Conservation (phyloP, 306 rosid genomes). For the Dicorynia guianensis region DNA sequence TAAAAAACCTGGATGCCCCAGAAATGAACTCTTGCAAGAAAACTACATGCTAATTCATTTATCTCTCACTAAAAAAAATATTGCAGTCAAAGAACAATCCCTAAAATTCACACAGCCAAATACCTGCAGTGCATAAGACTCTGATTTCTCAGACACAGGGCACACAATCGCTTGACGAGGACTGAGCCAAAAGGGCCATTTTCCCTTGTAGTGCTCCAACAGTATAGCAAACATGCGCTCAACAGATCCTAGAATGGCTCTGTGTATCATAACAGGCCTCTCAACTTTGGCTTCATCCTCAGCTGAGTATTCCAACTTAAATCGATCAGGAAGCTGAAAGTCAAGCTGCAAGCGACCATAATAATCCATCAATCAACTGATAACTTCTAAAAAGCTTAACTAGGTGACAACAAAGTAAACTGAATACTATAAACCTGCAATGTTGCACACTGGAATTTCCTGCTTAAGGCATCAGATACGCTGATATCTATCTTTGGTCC, state of each 20-base stretch:
- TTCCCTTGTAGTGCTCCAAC: conserved; percentile 94
- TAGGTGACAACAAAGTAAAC: conserved; percentile 20
- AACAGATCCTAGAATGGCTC: conserved; percentile 93
- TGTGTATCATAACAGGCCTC: conserved; percentile 92
- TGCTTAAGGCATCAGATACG: conserved; percentile 87
- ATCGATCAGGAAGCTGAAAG: conserved; percentile 93
- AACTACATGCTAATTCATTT: conserved; percentile 37
- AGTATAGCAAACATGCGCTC: conserved; percentile 94
- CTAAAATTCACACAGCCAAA: conserved; percentile 24
- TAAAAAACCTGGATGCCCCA: conserved; percentile 1
- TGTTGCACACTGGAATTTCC: conserved; percentile 96
- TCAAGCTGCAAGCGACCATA: conserved; percentile 83
- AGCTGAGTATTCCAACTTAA: conserved; percentile 86
- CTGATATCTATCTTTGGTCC: conserved; percentile 96
- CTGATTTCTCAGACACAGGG: conserved; percentile 90
- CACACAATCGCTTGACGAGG: conserved; percentile 96
- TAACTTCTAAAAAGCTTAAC: conserved; percentile 18
- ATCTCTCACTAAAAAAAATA: conserved; percentile 42
- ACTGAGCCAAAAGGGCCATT: conserved; percentile 99
- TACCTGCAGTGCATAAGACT: conserved; percentile 78
- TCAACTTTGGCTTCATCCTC: conserved; percentile 96
- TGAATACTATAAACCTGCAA: conserved; percentile 67
- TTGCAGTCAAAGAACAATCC: conserved; percentile 11
- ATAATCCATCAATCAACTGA: conserved; percentile 32
- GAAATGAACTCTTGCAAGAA: neutral